Percentiles rank a stretch among this genome's conserved stretches.
phyloP scores from a whole-genome alignment of 2,329 filamentous ascomycete species.

The Paracamarosporium sp. region DNA sequence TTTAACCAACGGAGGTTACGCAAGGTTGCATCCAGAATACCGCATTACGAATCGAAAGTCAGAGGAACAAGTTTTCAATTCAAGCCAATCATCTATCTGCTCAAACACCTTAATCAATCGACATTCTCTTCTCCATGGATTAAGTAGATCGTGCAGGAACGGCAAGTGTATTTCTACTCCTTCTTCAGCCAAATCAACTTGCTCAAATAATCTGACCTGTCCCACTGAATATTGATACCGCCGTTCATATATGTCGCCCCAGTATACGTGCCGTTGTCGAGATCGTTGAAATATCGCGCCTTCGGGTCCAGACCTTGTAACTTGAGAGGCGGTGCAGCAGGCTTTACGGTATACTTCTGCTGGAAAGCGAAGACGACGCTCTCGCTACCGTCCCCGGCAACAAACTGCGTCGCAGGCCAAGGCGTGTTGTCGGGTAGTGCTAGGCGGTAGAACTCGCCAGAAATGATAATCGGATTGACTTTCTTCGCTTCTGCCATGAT shows the following conservation, averaged over 20 bases:
- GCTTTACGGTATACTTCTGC: conserved; percentile 60
- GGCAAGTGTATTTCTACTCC: conserved; percentile 24
- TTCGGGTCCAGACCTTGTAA: conserved; percentile 64
- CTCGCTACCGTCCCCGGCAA: conserved; percentile 57
- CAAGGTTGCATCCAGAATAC: too few species aligned
- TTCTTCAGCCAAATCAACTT: conserved; percentile 63
- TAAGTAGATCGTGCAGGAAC: too few species aligned
- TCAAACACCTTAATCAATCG: too few species aligned
- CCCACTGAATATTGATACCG: conserved; percentile 62
- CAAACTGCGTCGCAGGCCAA: conserved; percentile 68
- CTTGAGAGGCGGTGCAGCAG: conserved; percentile 60
- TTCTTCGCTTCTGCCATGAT: conserved; percentile 62
- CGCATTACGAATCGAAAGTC: too few species aligned
- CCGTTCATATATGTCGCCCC: conserved; percentile 69
- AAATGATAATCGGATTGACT: conserved; percentile 66
- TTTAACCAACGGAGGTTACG: too few species aligned
- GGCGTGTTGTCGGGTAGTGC: conserved; percentile 65
- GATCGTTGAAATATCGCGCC: conserved; percentile 60
- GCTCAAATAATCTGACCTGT: conserved; percentile 62
- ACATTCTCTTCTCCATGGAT: too few species aligned
- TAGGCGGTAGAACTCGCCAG: conserved; percentile 66
- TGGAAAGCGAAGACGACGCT: conserved; percentile 69
- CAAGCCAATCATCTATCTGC: too few species aligned
- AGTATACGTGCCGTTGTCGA: conserved; percentile 60
- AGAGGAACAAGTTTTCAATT: too few species aligned